phyloP scores from a whole-genome alignment of 176 grass and related monocot genomes.

The Oryza longistaminata region DNA sequence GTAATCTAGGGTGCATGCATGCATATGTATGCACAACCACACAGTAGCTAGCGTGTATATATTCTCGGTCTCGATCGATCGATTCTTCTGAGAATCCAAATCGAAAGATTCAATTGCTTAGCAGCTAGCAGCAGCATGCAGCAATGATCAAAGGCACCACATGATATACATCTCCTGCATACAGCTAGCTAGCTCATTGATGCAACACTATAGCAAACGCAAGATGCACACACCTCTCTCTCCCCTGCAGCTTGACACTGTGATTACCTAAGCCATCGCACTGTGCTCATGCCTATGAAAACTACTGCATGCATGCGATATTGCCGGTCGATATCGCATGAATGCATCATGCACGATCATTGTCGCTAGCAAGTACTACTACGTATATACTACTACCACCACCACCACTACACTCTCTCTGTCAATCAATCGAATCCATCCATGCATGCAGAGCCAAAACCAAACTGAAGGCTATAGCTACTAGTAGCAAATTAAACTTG shows the following conservation, averaged over 20 bases:
- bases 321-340: slow-evolving; percentile 14
- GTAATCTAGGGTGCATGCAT: slow-evolving; percentile 35
- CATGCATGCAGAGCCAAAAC: background rate
- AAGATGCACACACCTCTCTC: background rate
- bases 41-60: background rate
- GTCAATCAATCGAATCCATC: background rate
- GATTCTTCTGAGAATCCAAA: slow-evolving; percentile 34
- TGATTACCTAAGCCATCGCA: slow-evolving; percentile 37
- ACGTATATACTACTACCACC: background rate
- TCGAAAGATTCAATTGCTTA: background rate
- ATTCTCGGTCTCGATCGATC: background rate
- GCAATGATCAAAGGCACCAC: background rate
- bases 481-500: background rate
- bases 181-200: background rate
- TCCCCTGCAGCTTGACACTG: slow-evolving; percentile 22
- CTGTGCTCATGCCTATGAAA: slow-evolving; percentile 35
- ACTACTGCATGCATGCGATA: slow-evolving; percentile 53
- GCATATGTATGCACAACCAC: slow-evolving; percentile 9
- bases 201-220: slow-evolving; percentile 30
- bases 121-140: background rate
- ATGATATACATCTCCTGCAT: background rate
- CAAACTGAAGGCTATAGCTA: background rate
- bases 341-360: background rate
- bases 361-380: background rate
- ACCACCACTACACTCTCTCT: background rate